Conservation (phyloP, 306 rosid genomes). For the Sindora glabra region DNA sequence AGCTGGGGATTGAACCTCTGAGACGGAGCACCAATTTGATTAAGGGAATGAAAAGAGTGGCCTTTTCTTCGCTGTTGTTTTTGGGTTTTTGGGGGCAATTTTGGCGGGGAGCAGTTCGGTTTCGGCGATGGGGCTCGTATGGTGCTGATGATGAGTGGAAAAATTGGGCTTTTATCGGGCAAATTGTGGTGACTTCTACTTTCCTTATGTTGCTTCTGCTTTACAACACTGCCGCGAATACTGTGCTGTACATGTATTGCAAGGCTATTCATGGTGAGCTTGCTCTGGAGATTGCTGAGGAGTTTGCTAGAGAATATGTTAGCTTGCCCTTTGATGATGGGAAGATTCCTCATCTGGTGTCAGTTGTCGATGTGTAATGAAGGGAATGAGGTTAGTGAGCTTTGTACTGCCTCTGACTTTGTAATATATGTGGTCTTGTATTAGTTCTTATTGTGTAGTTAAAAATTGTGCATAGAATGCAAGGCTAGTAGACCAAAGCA, state of each 20-base stretch:
- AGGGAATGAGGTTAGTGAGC: conserved; percentile 11
- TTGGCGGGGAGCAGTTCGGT: conserved; percentile 20
- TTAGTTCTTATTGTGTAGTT: neutral
- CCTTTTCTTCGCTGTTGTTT: conserved; percentile 23
- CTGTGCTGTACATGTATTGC: conserved; percentile 40
- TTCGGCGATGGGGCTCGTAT: conserved; percentile 2
- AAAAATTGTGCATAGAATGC: neutral
- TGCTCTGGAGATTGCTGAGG: conserved; percentile 43
- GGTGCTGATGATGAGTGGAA: conserved; percentile 28
- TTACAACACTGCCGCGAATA: conserved; percentile 11
- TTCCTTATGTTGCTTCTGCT: conserved; percentile 35
- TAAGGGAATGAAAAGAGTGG: conserved; percentile 34
- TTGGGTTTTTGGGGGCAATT: conserved; percentile 20
- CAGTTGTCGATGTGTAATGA: conserved; percentile 29
- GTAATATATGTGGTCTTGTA: neutral
- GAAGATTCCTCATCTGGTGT: conserved; percentile 66
- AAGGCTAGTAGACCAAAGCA: neutral
- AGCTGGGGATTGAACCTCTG: conserved; percentile 37
- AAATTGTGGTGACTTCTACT: conserved; percentile 43
- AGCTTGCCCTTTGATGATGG: conserved; percentile 64
- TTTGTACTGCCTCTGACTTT: neutral
- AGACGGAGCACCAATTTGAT: conserved; percentile 33
- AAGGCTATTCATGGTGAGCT: conserved; percentile 35
- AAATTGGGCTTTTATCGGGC: conserved; percentile 37
- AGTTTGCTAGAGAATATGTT: conserved; percentile 39